A percentile compares a stretch with the other conserved stretches of the same genome.
These are phyloP conservation scores for Baffinella frigidus DNA, from an alignment of 208 protist genomes.

Conservation along the genomic window DNA sequence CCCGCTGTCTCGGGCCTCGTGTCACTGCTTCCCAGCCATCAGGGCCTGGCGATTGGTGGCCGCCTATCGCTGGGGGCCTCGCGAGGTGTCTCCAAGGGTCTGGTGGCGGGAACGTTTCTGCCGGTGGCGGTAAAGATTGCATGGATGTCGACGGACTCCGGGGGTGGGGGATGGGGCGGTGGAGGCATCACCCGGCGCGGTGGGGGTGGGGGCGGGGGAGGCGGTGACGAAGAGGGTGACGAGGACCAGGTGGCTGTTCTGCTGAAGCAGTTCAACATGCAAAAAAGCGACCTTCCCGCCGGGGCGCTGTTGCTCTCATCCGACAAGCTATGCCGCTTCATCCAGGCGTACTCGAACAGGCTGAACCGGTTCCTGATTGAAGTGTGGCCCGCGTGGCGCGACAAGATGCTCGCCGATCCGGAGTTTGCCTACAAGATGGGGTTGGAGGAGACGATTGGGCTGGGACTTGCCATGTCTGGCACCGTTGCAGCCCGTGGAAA, in stretches of 20 bases:
- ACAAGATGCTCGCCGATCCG: conserved; percentile 55
- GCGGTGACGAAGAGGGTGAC: neutral
- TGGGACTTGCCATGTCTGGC: conserved; percentile 47
- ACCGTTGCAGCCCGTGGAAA: conserved; percentile 26
- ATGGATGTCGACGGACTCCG: too few relatives aligned
- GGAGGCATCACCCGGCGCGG: neutral
- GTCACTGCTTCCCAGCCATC: too few relatives aligned
- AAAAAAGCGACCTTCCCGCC: neutral
- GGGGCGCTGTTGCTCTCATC: neutral
- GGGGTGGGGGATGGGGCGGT: neutral
- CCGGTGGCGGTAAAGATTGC: too few relatives aligned
- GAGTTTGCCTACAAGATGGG: conserved; percentile 48
- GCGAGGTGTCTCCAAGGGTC: too few relatives aligned
- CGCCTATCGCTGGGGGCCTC: too few relatives aligned
- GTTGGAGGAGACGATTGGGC: conserved; percentile 43
- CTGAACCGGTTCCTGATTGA: conserved; percentile 40
- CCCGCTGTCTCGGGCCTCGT: too few relatives aligned
- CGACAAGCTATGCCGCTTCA: neutral
- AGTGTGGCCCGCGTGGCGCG: conserved; percentile 4
- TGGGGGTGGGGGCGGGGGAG: conserved; percentile 6
- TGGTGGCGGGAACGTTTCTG: too few relatives aligned
- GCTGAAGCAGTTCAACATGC: conserved; percentile 22
- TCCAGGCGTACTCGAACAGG: neutral
- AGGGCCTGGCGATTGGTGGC: too few relatives aligned
- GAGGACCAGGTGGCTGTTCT: conserved; percentile 9